Evolutionary conservation across 2,329 filamentous ascomycete genomes (phyloP).

Genomic region (Ramularia collo-cygni): DNA sequence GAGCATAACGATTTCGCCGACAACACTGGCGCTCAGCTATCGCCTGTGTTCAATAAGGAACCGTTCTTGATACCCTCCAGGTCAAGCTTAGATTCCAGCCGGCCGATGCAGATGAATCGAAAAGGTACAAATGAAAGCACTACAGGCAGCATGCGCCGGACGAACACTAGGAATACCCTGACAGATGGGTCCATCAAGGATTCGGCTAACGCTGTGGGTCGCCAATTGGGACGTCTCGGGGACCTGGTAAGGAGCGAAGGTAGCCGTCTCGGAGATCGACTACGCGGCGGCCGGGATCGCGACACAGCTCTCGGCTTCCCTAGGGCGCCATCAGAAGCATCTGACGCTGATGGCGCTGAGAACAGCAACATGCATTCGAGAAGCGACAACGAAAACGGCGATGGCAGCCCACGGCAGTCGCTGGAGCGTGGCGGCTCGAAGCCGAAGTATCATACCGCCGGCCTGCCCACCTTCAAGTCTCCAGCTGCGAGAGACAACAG

Average conservation of each 20-base stretch:
- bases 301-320: slow-evolving; percentile 38
- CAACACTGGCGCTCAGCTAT: slow-evolving; percentile 7
- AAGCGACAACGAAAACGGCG: slow-evolving; percentile 18
- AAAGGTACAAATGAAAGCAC: slow-evolving; percentile 43
- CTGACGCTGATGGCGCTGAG: slow-evolving; percentile 39
- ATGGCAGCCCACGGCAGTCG: slow-evolving; percentile 32
- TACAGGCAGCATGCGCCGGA: slow-evolving; percentile 33
- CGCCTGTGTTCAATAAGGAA: slow-evolving; percentile 12
- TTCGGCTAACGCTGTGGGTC: slow-evolving; percentile 52
- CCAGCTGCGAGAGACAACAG: slow-evolving; percentile 30
- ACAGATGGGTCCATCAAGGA: slow-evolving; percentile 27
- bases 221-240: slow-evolving; percentile 63
- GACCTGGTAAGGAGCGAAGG: slow-evolving; percentile 63
- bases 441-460: slow-evolving; percentile 37
- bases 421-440: slow-evolving; percentile 31
- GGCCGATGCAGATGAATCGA: slow-evolving; percentile 21
- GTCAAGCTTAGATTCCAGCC: slow-evolving; percentile 33
- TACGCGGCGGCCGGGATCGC: slow-evolving; percentile 50
- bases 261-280: slow-evolving; percentile 53
- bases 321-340: slow-evolving; percentile 41
- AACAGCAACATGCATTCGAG: slow-evolving; percentile 4
- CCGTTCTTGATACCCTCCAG: slow-evolving; percentile 17
- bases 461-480: slow-evolving; percentile 48
- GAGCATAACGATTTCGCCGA: slow-evolving; percentile 28
- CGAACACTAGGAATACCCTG: slow-evolving; percentile 12